Evolutionary conservation across 257 asterid genomes (phyloP).

Genomic region (Penstemon newberryi): DNA sequence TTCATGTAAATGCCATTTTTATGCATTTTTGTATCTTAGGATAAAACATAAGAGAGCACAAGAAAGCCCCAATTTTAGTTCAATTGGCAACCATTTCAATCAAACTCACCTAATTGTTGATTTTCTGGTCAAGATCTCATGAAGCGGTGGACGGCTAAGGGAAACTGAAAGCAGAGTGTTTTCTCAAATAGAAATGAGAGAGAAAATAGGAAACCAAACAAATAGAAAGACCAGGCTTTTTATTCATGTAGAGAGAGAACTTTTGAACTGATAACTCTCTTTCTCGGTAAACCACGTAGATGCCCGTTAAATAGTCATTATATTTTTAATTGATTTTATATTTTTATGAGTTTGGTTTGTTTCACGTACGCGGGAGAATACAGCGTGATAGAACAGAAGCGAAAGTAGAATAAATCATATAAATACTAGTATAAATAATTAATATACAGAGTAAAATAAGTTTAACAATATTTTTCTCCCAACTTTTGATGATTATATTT

Average conservation of each 20-base stretch:
- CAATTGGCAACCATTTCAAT: slow-evolving; percentile 13
- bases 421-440: too few species aligned
- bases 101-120: slow-evolving; percentile 33
- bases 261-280: too few species aligned
- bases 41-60: background rate
- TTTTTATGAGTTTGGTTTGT: too few species aligned
- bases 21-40: slow-evolving; percentile 2
- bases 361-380: too few species aligned
- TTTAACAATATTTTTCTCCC: too few species aligned
- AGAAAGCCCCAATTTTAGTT: background rate
- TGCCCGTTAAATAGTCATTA: too few species aligned
- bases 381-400: too few species aligned
- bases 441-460: too few species aligned
- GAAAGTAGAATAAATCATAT: too few species aligned
- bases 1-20: slow-evolving; percentile 21
- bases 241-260: slow-evolving; percentile 13
- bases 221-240: slow-evolving; percentile 36
- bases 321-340: too few species aligned
- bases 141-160: slow-evolving; percentile 40
- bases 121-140: slow-evolving; percentile 38
- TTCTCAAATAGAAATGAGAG: slow-evolving; percentile 19
- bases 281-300: too few species aligned
- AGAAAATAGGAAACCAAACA: slow-evolving; percentile 35
- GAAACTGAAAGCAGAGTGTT: slow-evolving; percentile 24
- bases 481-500: too few species aligned